phyloP scores from a whole-genome alignment of 495 filamentous ascomycete species.

The Elasticomyces elasticus region DNA sequence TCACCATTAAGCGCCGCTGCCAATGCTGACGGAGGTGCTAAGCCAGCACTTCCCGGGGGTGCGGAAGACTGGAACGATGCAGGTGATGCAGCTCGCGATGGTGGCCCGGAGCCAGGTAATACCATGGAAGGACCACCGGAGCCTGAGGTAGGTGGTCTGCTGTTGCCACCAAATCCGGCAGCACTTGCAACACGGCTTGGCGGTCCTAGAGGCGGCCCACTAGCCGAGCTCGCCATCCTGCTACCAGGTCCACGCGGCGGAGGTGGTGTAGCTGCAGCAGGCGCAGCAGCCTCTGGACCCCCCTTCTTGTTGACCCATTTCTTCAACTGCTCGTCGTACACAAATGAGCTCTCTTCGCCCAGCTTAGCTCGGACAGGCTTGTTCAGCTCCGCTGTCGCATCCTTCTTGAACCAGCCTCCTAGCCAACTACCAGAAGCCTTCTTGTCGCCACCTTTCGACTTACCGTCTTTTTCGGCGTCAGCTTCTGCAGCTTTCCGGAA shows the following conservation, averaged over 20 bases:
- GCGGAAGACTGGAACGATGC: neutral
- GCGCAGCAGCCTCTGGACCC: constrained; percentile 30
- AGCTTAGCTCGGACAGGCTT: constrained; percentile 87
- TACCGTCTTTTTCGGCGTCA: constrained; percentile 40
- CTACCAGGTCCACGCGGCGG: constrained; percentile 31
- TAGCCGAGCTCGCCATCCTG: constrained; percentile 17
- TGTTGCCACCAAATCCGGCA: neutral
- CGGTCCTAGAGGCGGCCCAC: constrained; percentile 13
- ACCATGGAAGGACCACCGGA: neutral
- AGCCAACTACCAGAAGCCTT: constrained; percentile 56
- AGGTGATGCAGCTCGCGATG: constrained; percentile 17
- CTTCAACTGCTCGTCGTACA: constrained; percentile 87
- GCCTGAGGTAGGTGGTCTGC: neutral
- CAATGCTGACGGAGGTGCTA: neutral
- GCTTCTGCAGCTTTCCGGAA: constrained; percentile 77
- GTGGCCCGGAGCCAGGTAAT: constrained; percentile 12
- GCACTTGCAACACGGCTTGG: constrained; percentile 15
- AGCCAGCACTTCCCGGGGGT: constrained; percentile 2
- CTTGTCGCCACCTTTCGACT: constrained; percentile 14
- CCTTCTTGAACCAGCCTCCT: constrained; percentile 62
- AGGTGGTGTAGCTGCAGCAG: constrained; percentile 33
- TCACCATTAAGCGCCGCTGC: constrained; percentile 9
- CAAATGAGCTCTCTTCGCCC: constrained; percentile 85
- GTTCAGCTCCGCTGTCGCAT: constrained; percentile 41
- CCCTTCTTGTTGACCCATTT: constrained; percentile 98